Base-by-base conservation (phyloP, 2,329 filamentous ascomycete genomes). In the Microcyclospora tardicrescens region DNA sequence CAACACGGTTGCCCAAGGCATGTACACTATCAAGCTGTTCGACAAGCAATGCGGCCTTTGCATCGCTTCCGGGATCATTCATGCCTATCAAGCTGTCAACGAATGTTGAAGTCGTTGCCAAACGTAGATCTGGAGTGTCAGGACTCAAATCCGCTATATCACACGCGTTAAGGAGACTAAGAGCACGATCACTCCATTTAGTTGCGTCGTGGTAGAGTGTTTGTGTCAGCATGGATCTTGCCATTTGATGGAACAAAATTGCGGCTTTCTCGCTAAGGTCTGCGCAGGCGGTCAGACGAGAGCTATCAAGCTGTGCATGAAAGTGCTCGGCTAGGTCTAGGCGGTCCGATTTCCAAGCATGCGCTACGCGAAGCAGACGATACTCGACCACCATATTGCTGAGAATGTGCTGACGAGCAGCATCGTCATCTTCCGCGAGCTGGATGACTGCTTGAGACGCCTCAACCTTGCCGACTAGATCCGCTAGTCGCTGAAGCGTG, bases 321-420 rank as follows among this genome's bases (percentile, higher is more conserved):
- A 91, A 76, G 57, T 84, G 76, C 39, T 93, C 84, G 19, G 84
- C 83, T 35, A 86, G 72, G 41, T 89, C 81, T 11, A 81, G 66
- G 31, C 79, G 73, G 31, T 74, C 68, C 53, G 86, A 78, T 49
- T 77, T 76, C 77, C 80, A 93, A 61, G 85, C 84, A 59, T 91
- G 57, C 27, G 71, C 68, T 29, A 76, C 76, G 27, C 82, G 71
- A 42, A 85, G 58, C 4, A 77, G 69, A 31, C 77, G 69, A 49
- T 83, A 86, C 46, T 84, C 75, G 0, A 67, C 65, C 27, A 73
- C 64, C 11, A 79, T 55, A 33, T 60, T 59, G 11, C 56, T 57
- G 8, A 57, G 49, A 28, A 61, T 44, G 8, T 51, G 51, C 6
- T 54, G 44, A 24, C 61, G 57, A 12, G 50, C 46, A 32, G 44